These are phyloP conservation scores for Thozetella sp. DNA, from an alignment of 495 filamentous ascomycete species.

Conservation along the genomic window DNA sequence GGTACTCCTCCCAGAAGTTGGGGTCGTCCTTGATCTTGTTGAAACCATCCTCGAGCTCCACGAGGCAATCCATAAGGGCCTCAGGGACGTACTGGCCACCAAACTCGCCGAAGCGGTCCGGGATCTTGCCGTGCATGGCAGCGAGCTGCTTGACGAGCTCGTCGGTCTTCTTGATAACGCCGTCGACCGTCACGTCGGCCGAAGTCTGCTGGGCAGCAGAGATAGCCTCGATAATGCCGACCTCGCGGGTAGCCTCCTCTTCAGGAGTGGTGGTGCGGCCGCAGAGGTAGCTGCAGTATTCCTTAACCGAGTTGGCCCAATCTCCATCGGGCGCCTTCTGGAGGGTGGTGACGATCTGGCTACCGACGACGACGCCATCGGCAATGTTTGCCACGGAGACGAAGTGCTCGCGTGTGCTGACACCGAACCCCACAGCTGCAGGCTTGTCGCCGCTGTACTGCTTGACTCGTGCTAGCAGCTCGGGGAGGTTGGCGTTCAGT, in stretches of 20 bases:
- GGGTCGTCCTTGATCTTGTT: slow-evolving; percentile 81
- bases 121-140: slow-evolving; percentile 57
- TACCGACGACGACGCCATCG: slow-evolving; percentile 97
- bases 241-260: slow-evolving; percentile 53
- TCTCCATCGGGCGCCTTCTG: slow-evolving; percentile 70
- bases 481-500: slow-evolving; percentile 77
- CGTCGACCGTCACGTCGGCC: slow-evolving; percentile 57
- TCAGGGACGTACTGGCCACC: slow-evolving; percentile 99
- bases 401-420: slow-evolving; percentile 95
- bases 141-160: slow-evolving; percentile 46
- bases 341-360: slow-evolving; percentile 84
- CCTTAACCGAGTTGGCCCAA: slow-evolving; percentile 73
- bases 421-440: slow-evolving; percentile 91
- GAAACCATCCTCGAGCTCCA: slow-evolving; percentile 91
- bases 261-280: slow-evolving; percentile 55
- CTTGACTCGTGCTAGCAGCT: slow-evolving; percentile 83
- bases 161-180: slow-evolving; percentile 37
- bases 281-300: slow-evolving; percentile 82
- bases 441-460: slow-evolving; percentile 88
- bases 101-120: slow-evolving; percentile 92
- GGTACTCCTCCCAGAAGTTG: slow-evolving; percentile 95
- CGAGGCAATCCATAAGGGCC: slow-evolving; percentile 94
- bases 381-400: slow-evolving; percentile 78
- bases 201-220: slow-evolving; percentile 52
- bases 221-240: slow-evolving; percentile 67